phyloP scores from a whole-genome alignment of 805 yeast genomes.

The Metschnikowia peoriensis region DNA sequence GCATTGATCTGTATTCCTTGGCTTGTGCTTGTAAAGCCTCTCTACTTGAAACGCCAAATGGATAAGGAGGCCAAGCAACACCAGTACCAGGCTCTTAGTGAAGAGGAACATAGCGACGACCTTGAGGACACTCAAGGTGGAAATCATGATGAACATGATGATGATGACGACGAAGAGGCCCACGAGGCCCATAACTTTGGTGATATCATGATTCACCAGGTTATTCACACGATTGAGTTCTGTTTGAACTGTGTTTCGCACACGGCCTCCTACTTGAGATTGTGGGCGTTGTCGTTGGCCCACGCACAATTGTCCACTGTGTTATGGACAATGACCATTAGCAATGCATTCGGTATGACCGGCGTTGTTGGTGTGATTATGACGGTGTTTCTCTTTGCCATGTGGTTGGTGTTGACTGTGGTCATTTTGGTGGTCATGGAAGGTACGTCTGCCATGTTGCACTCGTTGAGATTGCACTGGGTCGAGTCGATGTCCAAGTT shows the following conservation, averaged over 20 bases:
- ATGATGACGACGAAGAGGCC: slow-evolving; percentile 52
- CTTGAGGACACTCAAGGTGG: slow-evolving; percentile 30
- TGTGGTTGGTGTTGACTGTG: slow-evolving; percentile 94
- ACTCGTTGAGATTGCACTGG: slow-evolving; percentile 98
- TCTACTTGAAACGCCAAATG: slow-evolving; percentile 60
- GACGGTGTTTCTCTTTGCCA: slow-evolving; percentile 79
- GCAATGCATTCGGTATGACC: slow-evolving; percentile 65
- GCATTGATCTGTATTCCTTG: slow-evolving; percentile 93
- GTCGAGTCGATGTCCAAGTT: slow-evolving; percentile 98
- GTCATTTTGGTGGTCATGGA: slow-evolving; percentile 94
- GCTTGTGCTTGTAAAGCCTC: slow-evolving; percentile 81
- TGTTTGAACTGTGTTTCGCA: slow-evolving; percentile 97
- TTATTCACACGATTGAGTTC: slow-evolving; percentile 95
- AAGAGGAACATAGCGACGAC: slow-evolving; percentile 28
- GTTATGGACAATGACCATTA: slow-evolving; percentile 93
- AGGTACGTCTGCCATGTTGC: slow-evolving; percentile 99
- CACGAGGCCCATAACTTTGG: slow-evolving; percentile 73
- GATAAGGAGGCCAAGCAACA: slow-evolving; percentile 52
- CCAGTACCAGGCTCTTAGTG: slow-evolving; percentile 41
- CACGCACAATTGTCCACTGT: slow-evolving; percentile 96
- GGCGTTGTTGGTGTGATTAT: slow-evolving; percentile 67
- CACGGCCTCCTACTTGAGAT: slow-evolving; percentile 92
- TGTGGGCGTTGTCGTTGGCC: slow-evolving; percentile 97
- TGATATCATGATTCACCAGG: slow-evolving; percentile 94
- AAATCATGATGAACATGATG: slow-evolving; percentile 43